Base-by-base conservation (phyloP, 352 stramenopile genomes). In the Globisporangium cylindrosporum region DNA sequence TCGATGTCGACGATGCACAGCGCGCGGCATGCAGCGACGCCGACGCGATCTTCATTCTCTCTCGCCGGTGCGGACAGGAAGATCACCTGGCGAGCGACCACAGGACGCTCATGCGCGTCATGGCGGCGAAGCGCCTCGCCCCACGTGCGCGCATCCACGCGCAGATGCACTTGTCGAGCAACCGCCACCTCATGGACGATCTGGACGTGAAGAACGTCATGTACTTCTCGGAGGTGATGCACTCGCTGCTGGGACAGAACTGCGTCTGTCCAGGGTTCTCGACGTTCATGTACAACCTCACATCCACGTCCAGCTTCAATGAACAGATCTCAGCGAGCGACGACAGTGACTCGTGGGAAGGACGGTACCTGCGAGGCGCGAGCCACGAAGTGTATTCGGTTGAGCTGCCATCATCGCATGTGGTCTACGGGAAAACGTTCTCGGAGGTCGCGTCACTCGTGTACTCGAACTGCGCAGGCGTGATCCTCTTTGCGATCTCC, bases 281-380 rank as follows among this genome's bases (percentile, higher is more conserved):
- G 2, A 95, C 88, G 12, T 88, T 95, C 68, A 92, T 95, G 49
- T 95, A 95, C 72, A 94, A 91, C 49, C 68, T 95, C 34, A 95
- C 88, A 29, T 90, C 84, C 3, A 93, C 86, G 9, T 93, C 88
- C 8, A 93, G 85, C 59, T 91, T 85, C 53, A 79, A 86, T 64
- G 70, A 64, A 12, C 59, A 78, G 0, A 64, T 70, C 12, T 73
- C 68, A 6, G 70, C 75, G 4, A 22, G 22, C 38, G 65, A 83
- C 55, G 64, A 70, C 20, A 70, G 65, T 9, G 80, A 78, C 22
- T 81, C 75, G 18, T 95, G 88, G 88, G 74, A 93, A 34, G 79
- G 84, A 38, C 80, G 84, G 43, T 95, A 95, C 62, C 65, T 93
- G 55, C 78, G 85, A 38, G 86, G 88, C 29, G 78, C 88, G 10